Evolutionary conservation across 2,329 filamentous ascomycete genomes (phyloP), one percentile per base, ranked within the genome.

Genomic region (Diaporthe sp.): DNA sequence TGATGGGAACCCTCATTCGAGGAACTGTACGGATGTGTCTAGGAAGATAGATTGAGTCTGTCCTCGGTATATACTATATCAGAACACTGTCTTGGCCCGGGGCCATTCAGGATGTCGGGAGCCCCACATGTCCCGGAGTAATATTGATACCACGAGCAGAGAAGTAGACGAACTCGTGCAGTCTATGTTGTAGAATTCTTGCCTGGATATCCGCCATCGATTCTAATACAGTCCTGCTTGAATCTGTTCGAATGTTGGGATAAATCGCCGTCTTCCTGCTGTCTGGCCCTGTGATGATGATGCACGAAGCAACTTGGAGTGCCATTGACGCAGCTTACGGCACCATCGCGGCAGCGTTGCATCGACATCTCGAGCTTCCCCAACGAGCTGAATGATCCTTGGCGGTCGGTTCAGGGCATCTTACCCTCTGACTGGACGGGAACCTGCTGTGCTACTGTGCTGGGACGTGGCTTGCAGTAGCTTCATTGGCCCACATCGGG

Each of bases 401-500:
- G 28, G 30, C 15, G 42, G 28, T 7, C 28, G 7, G 5, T 7
- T 47, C 60, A 66, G 60, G 61, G 61, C 42, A n/a, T 17, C 42
- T 52, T 30, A 22, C n/a, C 42, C 25, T 50, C 42, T 67, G n/a
- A 67, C 42, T 67, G 61, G 61, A 50, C 61, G 19, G 19, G 7
- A 67, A n/a, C 22, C 30, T 25, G 28, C 61, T 67, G 30, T 50
- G 22, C 61, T 47, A 33, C 42, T 2, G 61, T 33, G 42, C 40
- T 66, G 61, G 60, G 28, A 50, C 61, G 61, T 67, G 61, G 61
- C 61, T 67, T 67, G 61, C 61, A 67, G 30, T 67, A 67, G 61
- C 22, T 35, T 38, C 25, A 35, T 50, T 38, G 42, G 42, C 22
- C 42, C 61, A 10, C 8, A 25, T 15, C 25, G 10, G 10, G 17